Conservation (phyloP, 208 protist genomes). For the Trypanosoma boissoni region DNA sequence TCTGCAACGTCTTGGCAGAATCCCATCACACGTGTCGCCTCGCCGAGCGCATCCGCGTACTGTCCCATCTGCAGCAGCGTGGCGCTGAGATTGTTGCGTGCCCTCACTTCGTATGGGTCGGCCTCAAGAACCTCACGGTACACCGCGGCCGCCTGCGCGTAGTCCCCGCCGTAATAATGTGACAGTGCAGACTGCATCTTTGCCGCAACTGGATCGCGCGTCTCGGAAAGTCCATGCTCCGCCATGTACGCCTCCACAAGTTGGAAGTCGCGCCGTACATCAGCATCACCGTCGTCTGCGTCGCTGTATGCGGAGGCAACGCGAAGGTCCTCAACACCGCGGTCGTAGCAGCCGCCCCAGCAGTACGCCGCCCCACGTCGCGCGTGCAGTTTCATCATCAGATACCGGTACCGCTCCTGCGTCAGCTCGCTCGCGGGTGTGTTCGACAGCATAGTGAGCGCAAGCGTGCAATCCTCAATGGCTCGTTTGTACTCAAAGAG, state of each 20-base stretch:
- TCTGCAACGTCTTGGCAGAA: constrained; percentile 82
- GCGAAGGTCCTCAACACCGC: constrained; percentile 71
- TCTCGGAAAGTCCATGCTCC: constrained; percentile 36
- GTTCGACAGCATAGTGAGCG: constrained; percentile 85
- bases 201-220: constrained; percentile 26
- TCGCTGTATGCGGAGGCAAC: constrained; percentile 83
- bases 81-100: constrained; percentile 71
- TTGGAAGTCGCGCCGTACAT: constrained; percentile 54
- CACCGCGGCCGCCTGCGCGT: constrained; percentile 45
- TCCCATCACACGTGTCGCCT: constrained; percentile 58
- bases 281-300: constrained; percentile 43
- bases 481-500: constrained; percentile 73
- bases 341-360: constrained; percentile 65
- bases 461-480: constrained; percentile 87
- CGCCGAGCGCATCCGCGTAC: constrained; percentile 67
- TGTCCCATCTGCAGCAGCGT: constrained; percentile 63
- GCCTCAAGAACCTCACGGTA: constrained; percentile 63
- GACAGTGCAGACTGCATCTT: constrained; percentile 62
- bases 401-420: constrained; percentile 81
- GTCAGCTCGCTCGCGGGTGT: constrained; percentile 89
- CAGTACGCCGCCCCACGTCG: constrained; percentile 81
- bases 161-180: constrained; percentile 65
- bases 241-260: constrained; percentile 50
- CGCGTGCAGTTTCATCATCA: constrained; percentile 86
- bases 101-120: constrained; percentile 51